Percentiles rank a stretch among this genome's conserved stretches.
Evolutionary conservation across 345 rosid species (phyloP).

Genomic region (Populus nigra): DNA sequence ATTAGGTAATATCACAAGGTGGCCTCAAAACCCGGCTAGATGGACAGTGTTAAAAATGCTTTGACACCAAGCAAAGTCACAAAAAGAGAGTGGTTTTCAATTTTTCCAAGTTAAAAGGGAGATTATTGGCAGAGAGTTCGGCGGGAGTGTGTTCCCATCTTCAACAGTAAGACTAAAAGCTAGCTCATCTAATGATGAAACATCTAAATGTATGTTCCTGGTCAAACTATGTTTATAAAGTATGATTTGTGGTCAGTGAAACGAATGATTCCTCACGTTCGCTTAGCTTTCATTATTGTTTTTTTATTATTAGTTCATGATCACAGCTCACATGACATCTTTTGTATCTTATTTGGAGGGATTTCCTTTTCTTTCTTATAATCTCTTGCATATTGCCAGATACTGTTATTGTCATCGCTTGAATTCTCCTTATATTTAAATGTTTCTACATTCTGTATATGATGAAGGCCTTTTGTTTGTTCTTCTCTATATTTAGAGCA

Average conservation of each 20-base stretch:
- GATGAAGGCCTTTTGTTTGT: neutral
- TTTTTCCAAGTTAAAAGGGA: neutral
- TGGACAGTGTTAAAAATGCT: neutral
- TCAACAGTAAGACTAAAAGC: neutral
- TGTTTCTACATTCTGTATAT: conserved; percentile 11
- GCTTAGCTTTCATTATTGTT: neutral
- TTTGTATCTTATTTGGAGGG: neutral
- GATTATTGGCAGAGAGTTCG: conserved; percentile 28
- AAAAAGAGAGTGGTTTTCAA: neutral
- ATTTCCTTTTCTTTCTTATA: neutral
- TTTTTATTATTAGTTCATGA: conserved; percentile 22
- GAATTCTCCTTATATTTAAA: neutral
- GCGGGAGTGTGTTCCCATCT: conserved; percentile 18
- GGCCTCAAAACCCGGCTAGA: conserved; percentile 25
- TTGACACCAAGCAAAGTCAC: conserved; percentile 12
- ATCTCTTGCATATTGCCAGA: neutral
- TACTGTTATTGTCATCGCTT: conserved; percentile 17
- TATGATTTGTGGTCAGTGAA: conserved; percentile 17
- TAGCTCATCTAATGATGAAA: neutral
- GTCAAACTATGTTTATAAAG: conserved; percentile 22
- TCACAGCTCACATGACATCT: conserved; percentile 30
- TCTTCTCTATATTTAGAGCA: neutral
- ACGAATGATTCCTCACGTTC: conserved; percentile 47
- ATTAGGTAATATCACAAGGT: neutral
- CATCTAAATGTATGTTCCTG: neutral